These are phyloP conservation scores for Tetragonia tetragonoides DNA, from an alignment of 148 eudicot species.

Conservation along the genomic window DNA sequence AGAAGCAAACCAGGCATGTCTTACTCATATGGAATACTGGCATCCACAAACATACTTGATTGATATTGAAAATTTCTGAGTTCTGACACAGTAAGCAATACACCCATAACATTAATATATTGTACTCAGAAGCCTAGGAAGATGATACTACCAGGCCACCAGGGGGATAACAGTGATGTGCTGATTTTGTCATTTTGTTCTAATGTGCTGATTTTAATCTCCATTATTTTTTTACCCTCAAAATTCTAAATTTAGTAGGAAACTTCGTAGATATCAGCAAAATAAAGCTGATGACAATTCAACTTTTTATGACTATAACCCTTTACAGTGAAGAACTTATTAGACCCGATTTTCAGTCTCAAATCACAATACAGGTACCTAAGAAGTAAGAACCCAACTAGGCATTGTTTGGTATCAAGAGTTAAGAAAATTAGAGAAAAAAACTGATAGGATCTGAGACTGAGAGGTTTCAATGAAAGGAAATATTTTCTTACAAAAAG, in stretches of 20 bases:
- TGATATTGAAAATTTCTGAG: too few relatives aligned
- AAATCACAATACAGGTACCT: not conserved
- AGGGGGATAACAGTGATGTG: too few relatives aligned
- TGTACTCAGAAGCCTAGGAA: too few relatives aligned
- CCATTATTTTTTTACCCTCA: not conserved
- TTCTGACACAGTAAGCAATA: too few relatives aligned
- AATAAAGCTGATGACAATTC: not conserved
- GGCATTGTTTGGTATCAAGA: too few relatives aligned
- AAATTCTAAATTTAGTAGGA: not conserved
- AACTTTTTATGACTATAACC: not conserved
- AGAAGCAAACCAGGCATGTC: not conserved
- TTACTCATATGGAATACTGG: not conserved
- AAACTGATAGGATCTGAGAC: not conserved
- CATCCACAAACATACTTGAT: not conserved
- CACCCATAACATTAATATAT: too few relatives aligned
- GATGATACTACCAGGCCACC: too few relatives aligned
- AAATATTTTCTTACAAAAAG: too few relatives aligned
- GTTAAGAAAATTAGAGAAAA: too few relatives aligned
- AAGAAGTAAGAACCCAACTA: too few relatives aligned
- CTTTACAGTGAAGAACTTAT: not conserved
- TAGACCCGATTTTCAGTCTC: not conserved
- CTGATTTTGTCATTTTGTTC: too few relatives aligned
- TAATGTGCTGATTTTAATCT: conserved; percentile 5
- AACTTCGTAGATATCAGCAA: not conserved
- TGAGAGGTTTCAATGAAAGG: too few relatives aligned